Evolutionary conservation across 2,329 filamentous ascomycete genomes (phyloP).

Genomic region (Colletotrichum sp.): DNA sequence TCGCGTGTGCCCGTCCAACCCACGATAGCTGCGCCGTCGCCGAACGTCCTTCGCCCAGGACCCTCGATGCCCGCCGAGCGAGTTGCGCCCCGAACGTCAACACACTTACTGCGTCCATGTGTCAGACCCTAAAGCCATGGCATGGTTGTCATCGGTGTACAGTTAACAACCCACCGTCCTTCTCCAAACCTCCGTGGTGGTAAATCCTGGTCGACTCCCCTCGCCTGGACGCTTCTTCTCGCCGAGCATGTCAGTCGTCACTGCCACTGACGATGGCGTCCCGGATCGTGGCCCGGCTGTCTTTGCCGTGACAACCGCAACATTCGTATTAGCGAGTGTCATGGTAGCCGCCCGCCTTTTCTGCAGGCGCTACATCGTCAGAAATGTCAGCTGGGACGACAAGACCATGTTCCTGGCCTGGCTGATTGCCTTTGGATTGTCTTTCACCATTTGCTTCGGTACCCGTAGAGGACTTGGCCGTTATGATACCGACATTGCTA

Average conservation of each 20-base stretch:
- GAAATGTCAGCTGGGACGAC: conserved; percentile 76
- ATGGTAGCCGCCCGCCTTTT: conserved; percentile 79
- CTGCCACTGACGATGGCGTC: conserved; percentile 24
- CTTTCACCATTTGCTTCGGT: conserved; percentile 69
- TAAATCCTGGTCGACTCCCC: not conserved
- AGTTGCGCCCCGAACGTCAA: not conserved
- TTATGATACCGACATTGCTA: conserved; percentile 64
- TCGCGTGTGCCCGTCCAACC: not conserved
- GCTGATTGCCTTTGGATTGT: conserved; percentile 71
- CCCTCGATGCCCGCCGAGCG: not conserved
- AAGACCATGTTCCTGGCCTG: conserved; percentile 82
- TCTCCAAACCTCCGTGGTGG: conserved; percentile 19
- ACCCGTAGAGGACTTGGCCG: conserved; percentile 70
- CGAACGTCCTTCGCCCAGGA: not conserved
- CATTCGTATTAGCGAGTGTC: conserved; percentile 70
- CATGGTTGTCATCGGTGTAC: conserved; percentile 17
- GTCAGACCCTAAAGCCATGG: conserved; percentile 18
- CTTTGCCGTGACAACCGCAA: conserved; percentile 72
- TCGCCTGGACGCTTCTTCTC: not conserved
- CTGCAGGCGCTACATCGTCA: conserved; percentile 75
- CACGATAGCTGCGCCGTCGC: not conserved
- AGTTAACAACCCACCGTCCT: conserved; percentile 10
- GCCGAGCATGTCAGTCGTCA: conserved; percentile 18
- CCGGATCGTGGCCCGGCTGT: conserved; percentile 63
- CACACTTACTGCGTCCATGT: conserved; percentile 13